Percentiles rank a stretch among this genome's conserved stretches.
Conservation (phyloP, 1,139 yeast genomes). For the Hansenula lynferdii region DNA sequence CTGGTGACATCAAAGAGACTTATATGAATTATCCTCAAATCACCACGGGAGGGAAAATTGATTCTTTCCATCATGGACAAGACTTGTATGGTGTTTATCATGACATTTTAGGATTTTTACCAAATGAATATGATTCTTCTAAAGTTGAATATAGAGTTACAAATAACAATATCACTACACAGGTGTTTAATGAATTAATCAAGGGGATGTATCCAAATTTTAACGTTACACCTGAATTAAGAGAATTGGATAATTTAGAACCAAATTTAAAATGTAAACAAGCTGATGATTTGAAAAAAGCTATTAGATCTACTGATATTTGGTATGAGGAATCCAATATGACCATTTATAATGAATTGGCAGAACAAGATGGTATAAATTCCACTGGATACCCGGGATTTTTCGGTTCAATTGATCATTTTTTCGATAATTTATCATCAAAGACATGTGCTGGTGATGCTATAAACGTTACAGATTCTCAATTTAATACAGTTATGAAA, state of each 20-base stretch:
- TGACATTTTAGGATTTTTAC: conserved; percentile 26
- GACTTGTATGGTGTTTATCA: conserved; percentile 32
- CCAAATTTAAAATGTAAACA: conserved; percentile 28
- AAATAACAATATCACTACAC: conserved; percentile 32
- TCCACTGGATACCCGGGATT: conserved; percentile 16
- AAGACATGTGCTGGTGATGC: conserved; percentile 32
- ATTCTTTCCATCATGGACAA: conserved; percentile 31
- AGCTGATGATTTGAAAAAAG: conserved; percentile 22
- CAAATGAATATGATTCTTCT: conserved; percentile 26
- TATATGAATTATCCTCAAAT: conserved; percentile 31
- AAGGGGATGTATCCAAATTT: conserved; percentile 30
- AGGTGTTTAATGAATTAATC: conserved; percentile 30
- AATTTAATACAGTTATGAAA: conserved; percentile 32
- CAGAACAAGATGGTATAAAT: conserved; percentile 17
- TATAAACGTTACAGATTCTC: conserved; percentile 22
- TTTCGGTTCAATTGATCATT: conserved; percentile 33
- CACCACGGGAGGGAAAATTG: conserved; percentile 31
- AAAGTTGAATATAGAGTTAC: conserved; percentile 29
- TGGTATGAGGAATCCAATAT: conserved; percentile 31
- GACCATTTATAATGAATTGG: conserved; percentile 23
- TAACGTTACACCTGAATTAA: conserved; percentile 25
- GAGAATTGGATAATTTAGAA: conserved; percentile 30
- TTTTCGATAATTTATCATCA: conserved; percentile 34
- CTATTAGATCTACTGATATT: conserved; percentile 22
- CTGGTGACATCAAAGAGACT: conserved; percentile 25